Evolutionary conservation across 1,139 yeast genomes (phyloP), one percentile per base, ranked within the genome.

Genomic region (Kluyveromyces marxianus): DNA sequence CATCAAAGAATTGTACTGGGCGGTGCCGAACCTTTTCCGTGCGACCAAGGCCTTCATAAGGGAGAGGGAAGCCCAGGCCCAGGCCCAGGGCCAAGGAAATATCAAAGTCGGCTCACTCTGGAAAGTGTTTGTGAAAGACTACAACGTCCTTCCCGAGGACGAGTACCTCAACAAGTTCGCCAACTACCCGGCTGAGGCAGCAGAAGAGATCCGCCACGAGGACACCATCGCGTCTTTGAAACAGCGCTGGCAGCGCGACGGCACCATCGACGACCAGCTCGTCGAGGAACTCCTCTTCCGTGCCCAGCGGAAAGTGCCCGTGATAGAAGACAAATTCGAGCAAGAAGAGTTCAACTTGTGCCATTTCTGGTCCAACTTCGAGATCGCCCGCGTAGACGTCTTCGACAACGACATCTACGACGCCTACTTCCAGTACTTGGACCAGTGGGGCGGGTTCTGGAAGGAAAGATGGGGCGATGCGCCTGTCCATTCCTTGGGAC

Each of bases 391-490:
- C 44, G 75, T 87, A 2, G 88, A 81, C 55, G 63, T 88, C 21
- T 89, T 88, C 71, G 72, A 75, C 34, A 77, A 85, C 25, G 73
- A 76, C 8, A 63, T 71, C 27, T 89, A 89, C 63, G 71, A 77
- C 48, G 71, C 72, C 25, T 88, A 82, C 59, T 86, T 84, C 61
- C 66, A 79, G 34, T 77, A 72, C 52, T 66, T 89, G 45, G 96
- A 89, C 48, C 47, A 64, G 8, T 71, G 81, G 8, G 88, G 90
- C 7, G 97, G 97, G 0, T 89, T 89, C 59, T 87, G 80, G 72
- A 74, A 75, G 45, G 96, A 89, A 62, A 69, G 96, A 58, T 89
- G 96, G 96, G 97, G 97, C 1, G 97, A 89, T 70, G 96, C 96
- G 0, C 95, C 96, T 0, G 79, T 89, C 2, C 97, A 88, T 63